Percentiles rank a stretch among this genome's conserved stretches.
phyloP scores from a whole-genome alignment of 192 early-diverging fungal species.

The Irineochytrium annulatum region DNA sequence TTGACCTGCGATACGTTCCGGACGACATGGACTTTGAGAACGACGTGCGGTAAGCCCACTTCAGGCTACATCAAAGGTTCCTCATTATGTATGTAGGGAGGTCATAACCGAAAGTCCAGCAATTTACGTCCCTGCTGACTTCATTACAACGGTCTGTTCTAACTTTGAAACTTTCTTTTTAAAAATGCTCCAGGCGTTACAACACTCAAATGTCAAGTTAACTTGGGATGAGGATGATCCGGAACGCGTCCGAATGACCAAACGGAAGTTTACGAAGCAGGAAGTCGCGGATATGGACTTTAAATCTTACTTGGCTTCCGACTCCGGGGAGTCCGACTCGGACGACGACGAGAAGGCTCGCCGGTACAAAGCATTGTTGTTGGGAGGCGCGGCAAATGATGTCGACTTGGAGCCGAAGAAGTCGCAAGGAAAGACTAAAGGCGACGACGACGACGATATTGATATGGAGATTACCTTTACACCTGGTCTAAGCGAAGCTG shows the following conservation, averaged over 20 bases:
- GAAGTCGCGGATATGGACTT: conserved; percentile 92
- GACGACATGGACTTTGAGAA: conserved; percentile 86
- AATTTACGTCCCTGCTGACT: conserved; percentile 40
- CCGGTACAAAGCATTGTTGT: conserved; percentile 36
- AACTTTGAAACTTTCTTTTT: neutral
- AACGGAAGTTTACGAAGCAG: conserved; percentile 80
- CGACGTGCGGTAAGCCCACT: conserved; percentile 50
- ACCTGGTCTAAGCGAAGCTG: conserved; percentile 79
- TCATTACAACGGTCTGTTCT: conserved; percentile 52
- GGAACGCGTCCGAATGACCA: conserved; percentile 71
- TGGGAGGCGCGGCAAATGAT: conserved; percentile 26
- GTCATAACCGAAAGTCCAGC: neutral
- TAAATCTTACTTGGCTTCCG: conserved; percentile 77
- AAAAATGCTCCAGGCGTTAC: conserved; percentile 56
- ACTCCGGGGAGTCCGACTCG: conserved; percentile 56
- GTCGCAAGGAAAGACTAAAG: too few relatives aligned
- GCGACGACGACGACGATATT: conserved; percentile 60
- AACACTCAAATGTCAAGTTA: conserved; percentile 89
- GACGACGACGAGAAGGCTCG: conserved; percentile 32
- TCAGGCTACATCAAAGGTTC: conserved; percentile 20
- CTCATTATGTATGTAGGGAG: conserved; percentile 1
- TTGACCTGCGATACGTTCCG: conserved; percentile 92
- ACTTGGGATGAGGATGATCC: conserved; percentile 96
- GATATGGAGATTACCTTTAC: conserved; percentile 96
- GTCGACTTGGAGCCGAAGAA: conserved; percentile 12